Evolutionary conservation across 139 green algal species (phyloP).

Genomic region (Eudorina sp.): DNA sequence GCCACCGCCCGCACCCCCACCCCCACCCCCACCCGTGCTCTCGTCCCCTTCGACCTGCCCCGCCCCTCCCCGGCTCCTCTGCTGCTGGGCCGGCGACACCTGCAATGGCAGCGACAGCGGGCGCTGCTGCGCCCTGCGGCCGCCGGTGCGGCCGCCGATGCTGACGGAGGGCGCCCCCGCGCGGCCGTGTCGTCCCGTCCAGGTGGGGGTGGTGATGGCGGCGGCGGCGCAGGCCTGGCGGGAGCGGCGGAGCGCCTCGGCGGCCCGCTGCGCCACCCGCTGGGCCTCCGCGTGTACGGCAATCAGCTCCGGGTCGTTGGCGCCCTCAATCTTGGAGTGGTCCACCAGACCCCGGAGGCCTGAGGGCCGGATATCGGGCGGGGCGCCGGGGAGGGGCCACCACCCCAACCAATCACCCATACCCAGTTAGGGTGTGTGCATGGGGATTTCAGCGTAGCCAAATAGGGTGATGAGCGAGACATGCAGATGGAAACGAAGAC

Average conservation of each 20-base stretch:
- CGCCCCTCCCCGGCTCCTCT: neutral
- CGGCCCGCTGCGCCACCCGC: constrained; percentile 62
- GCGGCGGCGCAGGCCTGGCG: constrained; percentile 50
- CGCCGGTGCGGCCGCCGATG: neutral
- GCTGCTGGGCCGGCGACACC: neutral
- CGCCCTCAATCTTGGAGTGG: constrained; percentile 86
- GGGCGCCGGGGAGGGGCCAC: too few species aligned
- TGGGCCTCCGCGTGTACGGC: constrained; percentile 65
- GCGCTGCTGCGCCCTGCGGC: neutral
- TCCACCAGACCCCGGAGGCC: constrained; percentile 83
- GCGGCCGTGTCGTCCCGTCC: constrained; percentile 85
- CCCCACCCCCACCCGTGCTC: neutral
- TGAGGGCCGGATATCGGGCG: neutral
- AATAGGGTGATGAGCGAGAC: too few species aligned
- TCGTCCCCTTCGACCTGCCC: neutral
- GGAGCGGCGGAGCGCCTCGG: constrained; percentile 80
- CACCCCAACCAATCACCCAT: too few species aligned
- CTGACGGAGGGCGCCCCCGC: constrained; percentile 66
- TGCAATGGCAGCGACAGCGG: neutral
- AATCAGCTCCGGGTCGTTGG: constrained; percentile 73
- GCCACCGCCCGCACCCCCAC: neutral
- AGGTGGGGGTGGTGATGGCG: constrained; percentile 88
- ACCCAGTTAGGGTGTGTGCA: too few species aligned
- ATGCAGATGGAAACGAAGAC: too few species aligned
- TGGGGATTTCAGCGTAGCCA: too few species aligned